Base-by-base conservation (phyloP, 139 green algal species). In the Astrephomene gubernaculifera region DNA sequence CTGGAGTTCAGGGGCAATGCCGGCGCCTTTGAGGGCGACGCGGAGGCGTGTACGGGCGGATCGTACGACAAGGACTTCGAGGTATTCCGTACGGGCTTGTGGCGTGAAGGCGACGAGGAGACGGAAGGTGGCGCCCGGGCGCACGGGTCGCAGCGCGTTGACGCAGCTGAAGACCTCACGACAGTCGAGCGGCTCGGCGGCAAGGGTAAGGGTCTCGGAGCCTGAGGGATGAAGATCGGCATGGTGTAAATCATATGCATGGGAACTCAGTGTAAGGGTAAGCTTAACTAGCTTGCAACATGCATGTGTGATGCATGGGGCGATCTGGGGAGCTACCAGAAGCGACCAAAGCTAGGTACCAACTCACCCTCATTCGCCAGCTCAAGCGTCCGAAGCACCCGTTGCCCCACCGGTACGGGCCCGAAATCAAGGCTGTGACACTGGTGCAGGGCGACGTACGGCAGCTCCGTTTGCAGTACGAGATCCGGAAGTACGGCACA, bases 401-500 rank as follows among this genome's bases (percentile, higher is more conserved):
- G 75, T 67, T 94, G 86, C 8, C 93, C 93, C 64, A 95, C 87
- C 64, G 93, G 89, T 83, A 94, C 81, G 25, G 89, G 86, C 24
- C 92, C 92, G 87, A 93, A 95, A 81, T 93, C 85, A 35, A 93
- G 75, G 64, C 85, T 49, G 54, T 87, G 87, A 68, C 87, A 88
- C 22, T 54, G 78, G 61, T 73, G 45, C 61, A 89, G 69, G 52
- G 61, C 64, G 38, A 72, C 33, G 73, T 84, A 83, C 39, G 69
- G 67, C 54, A 89, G 68, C 22, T 71, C 2, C 7, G 87, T 88
- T 12, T 70, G 41, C 1, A 92, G 81, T 33, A 92, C 69, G 17
- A 94, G 84, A 79, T 94, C 90, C 8, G 90, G 90, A 38, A 89
- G 73, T 33, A 92, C 87, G 12, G 91, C 89, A 68, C 89, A 92